Percentiles rank a stretch among this genome's conserved stretches.
Conservation (phyloP, 306 rosid genomes). For the Hippophae gyantsensis region DNA sequence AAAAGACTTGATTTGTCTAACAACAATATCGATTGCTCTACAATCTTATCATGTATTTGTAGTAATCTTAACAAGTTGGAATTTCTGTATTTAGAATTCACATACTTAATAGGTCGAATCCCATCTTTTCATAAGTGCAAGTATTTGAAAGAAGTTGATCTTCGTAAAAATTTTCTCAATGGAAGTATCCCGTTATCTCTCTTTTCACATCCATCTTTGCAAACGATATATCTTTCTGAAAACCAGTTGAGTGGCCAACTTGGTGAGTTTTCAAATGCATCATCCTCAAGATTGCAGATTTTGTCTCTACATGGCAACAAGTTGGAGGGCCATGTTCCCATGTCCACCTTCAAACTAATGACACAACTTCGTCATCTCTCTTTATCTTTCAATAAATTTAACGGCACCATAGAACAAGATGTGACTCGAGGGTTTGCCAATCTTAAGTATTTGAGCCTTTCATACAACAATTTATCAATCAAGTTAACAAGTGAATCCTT, state of each 20-base stretch:
- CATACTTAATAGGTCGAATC: too few relatives aligned
- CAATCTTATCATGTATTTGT: too few relatives aligned
- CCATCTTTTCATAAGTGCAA: too few relatives aligned
- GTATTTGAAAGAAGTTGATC: too few relatives aligned
- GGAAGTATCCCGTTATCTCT: too few relatives aligned
- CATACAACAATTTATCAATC: slow-evolving; percentile 23
- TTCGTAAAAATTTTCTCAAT: too few relatives aligned
- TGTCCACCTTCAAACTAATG: too few relatives aligned
- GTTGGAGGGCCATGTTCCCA: too few relatives aligned
- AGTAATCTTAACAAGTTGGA: too few relatives aligned
- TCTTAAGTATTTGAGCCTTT: slow-evolving; percentile 28
- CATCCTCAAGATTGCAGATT: background rate
- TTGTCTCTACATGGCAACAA: background rate
- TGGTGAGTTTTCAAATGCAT: background rate
- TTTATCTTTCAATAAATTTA: slow-evolving; percentile 11
- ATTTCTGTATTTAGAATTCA: too few relatives aligned
- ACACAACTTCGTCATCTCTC: background rate
- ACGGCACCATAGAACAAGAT: slow-evolving; percentile 18
- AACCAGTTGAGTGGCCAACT: background rate
- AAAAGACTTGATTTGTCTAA: background rate
- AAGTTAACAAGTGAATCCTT: background rate
- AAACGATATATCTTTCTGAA: background rate
- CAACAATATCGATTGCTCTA: background rate
- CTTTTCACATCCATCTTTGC: too few relatives aligned
- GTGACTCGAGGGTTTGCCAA: slow-evolving; percentile 12